Conservation (phyloP, 2,329 filamentous ascomycete species). For the Neopestalotiopsis rosae region DNA sequence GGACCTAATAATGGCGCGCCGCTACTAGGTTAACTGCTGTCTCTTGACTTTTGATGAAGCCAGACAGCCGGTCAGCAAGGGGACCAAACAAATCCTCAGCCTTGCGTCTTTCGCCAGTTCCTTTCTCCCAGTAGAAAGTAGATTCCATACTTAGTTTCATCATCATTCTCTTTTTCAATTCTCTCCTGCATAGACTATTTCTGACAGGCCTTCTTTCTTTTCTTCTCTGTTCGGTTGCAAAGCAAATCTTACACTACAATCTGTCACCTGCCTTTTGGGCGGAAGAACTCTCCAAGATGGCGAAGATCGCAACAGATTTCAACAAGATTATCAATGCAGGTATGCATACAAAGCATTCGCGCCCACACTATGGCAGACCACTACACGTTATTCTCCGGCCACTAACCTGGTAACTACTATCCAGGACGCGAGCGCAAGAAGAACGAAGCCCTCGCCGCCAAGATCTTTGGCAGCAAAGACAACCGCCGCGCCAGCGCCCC, state of each 20-base stretch:
- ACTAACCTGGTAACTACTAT: slow-evolving; percentile 16
- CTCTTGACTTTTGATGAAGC: not conserved
- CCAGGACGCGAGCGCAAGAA: slow-evolving; percentile 73
- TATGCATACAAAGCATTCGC: slow-evolving; percentile 31
- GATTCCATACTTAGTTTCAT: no score
- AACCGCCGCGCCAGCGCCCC: slow-evolving; percentile 63
- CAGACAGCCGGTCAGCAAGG: not conserved
- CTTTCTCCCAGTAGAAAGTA: no score
- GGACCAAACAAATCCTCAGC: not conserved
- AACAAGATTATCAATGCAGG: slow-evolving; percentile 61
- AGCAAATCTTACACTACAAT: not conserved
- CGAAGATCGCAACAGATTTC: slow-evolving; percentile 53
- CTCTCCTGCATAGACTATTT: no score
- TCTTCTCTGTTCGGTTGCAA: not conserved
- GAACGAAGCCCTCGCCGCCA: slow-evolving; percentile 73
- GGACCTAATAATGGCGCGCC: slow-evolving; percentile 1
- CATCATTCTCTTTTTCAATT: no score
- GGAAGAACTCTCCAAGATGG: slow-evolving; percentile 35
- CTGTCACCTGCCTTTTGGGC: not conserved
- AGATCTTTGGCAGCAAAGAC: slow-evolving; percentile 67
- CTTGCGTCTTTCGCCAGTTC: not conserved
- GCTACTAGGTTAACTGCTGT: not conserved
- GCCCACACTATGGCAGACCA: not conserved
- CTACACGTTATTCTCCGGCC: no score
- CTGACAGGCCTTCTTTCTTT: not conserved